Conservation (phyloP, 1,284 basidiomycete species). For the Erythrobasidium hasegawianum region DNA sequence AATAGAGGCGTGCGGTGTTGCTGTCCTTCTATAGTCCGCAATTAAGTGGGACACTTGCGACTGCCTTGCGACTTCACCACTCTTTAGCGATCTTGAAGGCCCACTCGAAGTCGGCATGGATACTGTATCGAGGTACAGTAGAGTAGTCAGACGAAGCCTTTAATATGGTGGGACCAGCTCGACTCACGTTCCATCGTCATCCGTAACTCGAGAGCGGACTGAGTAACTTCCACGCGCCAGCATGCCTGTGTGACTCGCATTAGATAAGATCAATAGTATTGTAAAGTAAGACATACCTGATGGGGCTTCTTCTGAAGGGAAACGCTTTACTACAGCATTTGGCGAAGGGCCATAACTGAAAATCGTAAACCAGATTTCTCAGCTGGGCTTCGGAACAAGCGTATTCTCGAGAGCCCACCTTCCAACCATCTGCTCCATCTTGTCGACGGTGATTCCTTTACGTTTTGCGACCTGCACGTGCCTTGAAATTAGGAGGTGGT, state of each 20-base stretch:
- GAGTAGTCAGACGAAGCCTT: no score
- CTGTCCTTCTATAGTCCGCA: no score
- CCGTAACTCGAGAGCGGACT: slow-evolving; percentile 48
- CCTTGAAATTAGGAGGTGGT: not conserved
- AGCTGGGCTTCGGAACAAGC: no score
- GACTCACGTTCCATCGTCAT: slow-evolving; percentile 47
- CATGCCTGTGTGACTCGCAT: slow-evolving; percentile 44
- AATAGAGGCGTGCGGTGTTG: no score
- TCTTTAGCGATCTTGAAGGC: slow-evolving; percentile 42
- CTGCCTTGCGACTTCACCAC: no score
- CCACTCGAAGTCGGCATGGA: slow-evolving; percentile 37
- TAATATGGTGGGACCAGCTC: no score
- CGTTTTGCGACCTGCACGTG: slow-evolving; percentile 47
- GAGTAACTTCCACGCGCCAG: slow-evolving; percentile 49
- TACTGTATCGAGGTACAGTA: not conserved
- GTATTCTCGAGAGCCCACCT: slow-evolving; percentile 37
- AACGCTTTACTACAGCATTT: slow-evolving; percentile 49
- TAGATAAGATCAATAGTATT: no score
- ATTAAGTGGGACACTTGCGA: no score
- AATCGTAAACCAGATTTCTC: not conserved
- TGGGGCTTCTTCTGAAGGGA: slow-evolving; percentile 49
- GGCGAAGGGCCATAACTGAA: slow-evolving; percentile 47
- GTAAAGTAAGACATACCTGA: slow-evolving; percentile 35
- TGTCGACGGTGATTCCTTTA: slow-evolving; percentile 47
- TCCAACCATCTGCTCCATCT: slow-evolving; percentile 50